A percentile compares a stretch with the other conserved stretches of the same genome.
phyloP scores from a whole-genome alignment of 345 rosid species.

The Citrus medica region DNA sequence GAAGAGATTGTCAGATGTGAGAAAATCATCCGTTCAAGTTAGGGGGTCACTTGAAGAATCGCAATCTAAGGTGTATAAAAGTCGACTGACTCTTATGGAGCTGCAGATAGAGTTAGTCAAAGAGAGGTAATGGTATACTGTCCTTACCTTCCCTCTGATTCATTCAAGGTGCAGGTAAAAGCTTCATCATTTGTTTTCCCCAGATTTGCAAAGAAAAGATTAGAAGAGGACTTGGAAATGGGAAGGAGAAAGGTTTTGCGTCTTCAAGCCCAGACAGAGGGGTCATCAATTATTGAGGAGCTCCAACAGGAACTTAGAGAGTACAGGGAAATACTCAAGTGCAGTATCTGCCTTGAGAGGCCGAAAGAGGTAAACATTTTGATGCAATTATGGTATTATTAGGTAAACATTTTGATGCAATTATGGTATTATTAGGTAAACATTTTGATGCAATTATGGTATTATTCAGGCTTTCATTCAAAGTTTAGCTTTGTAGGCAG shows the following conservation, averaged over 20 bases:
- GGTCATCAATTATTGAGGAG: conserved; percentile 66
- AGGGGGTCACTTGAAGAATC: conserved; percentile 66
- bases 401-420: too few species aligned
- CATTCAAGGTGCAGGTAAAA: conserved; percentile 6
- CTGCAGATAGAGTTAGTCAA: conserved; percentile 60
- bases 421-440: conserved; percentile 43
- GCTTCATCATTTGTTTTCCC: conserved; percentile 2
- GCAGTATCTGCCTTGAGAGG: conserved; percentile 80
- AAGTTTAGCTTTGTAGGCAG: background rate
- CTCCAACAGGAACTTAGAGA: conserved; percentile 77
- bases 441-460: background rate
- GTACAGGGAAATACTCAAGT: conserved; percentile 87
- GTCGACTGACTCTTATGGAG: conserved; percentile 47
- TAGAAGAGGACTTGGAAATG: conserved; percentile 71
- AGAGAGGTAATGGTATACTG: conserved; percentile 56
- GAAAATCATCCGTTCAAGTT: conserved; percentile 52
- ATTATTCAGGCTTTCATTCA: background rate
- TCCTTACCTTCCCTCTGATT: background rate
- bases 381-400: background rate
- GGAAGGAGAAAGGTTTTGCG: conserved; percentile 57
- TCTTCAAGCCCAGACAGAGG: conserved; percentile 62
- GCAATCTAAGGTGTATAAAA: conserved; percentile 56
- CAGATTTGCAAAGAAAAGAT: conserved; percentile 79
- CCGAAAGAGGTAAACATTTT: conserved; percentile 71
- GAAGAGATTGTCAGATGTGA: conserved; percentile 59